A percentile compares a stretch with the other conserved stretches of the same genome.
Evolutionary conservation across 73 alveolate species (phyloP).

Genomic region (Effrenium voratum): DNA sequence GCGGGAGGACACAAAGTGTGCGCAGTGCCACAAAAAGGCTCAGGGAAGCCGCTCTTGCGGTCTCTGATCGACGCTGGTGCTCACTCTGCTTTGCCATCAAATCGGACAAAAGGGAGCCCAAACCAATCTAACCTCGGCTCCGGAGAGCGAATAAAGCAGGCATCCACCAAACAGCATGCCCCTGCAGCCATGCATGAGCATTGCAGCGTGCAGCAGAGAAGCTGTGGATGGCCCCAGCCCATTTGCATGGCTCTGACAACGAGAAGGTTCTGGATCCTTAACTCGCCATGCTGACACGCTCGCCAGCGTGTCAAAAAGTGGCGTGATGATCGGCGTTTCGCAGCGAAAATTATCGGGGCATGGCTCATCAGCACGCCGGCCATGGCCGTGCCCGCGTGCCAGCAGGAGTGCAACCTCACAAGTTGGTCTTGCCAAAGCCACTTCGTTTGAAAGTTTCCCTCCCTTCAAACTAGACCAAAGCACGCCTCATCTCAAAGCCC

Average conservation of each 20-base stretch:
- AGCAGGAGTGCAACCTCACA: conserved; percentile 34
- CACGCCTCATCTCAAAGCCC: neutral
- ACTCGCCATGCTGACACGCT: too few relatives aligned
- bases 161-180: neutral
- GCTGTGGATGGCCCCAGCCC: conserved; percentile 57
- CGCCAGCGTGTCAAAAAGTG: too few relatives aligned
- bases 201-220: neutral
- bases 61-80: too few relatives aligned
- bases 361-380: conserved; percentile 26
- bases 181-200: neutral
- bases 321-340: too few relatives aligned
- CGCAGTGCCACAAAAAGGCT: too few relatives aligned
- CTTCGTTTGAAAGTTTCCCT: too few relatives aligned
- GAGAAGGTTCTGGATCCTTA: conserved; percentile 27
- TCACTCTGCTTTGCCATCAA: conserved; percentile 36
- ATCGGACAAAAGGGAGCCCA: conserved; percentile 58
- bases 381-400: conserved; percentile 62
- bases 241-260: conserved; percentile 44
- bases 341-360: neutral
- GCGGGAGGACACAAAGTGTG: too few relatives aligned
- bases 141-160: neutral
- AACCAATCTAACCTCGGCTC: conserved; percentile 35
- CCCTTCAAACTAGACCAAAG: neutral
- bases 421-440: too few relatives aligned
- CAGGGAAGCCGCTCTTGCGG: too few relatives aligned